Evolutionary conservation across 2,329 filamentous ascomycete genomes (phyloP), one percentile per base, ranked within the genome.

Genomic region (Didymella glomerata): DNA sequence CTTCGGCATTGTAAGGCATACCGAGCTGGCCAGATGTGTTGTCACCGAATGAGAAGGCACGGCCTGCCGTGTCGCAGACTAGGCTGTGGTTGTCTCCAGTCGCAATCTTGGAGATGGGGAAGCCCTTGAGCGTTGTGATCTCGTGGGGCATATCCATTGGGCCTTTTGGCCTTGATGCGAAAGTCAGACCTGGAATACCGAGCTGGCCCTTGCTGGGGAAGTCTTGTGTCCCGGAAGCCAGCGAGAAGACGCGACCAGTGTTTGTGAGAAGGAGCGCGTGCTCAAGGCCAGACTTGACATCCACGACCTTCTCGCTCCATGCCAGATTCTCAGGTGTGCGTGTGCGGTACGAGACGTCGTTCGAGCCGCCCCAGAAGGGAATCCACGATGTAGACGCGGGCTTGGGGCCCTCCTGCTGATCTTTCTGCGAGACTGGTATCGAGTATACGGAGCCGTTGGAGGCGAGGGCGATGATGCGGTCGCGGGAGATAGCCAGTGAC

Each of bases 11-110:
- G 52, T 85, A 86, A 49, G 92, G 87, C 68, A 94, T 88, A n/a
- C 94, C 94, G 3, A 98, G 84, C 77, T 98, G 95, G n/a, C 95
- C 95, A 42, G 87, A 86, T 0, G 88, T 88, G 78, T 98, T 98
- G 76, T 98, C 93, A 36, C 95, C 95, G 79, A 96, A 98, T 7
- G 88, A 84, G 76, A 95, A 97, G 16, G 95, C 84, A 16, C 88
- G 86, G 16, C 94, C 94, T 51, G 89, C 83, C 60, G 86, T 85
- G 72, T 94, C 91, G 16, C 93, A 83, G 0, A 88, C 90, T 1
- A 96, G 80, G 4, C 92, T 96, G 78, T 99, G 95, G 66, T 89
- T 88, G 72, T 97, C 93, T 24, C 95, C 95, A 1, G 92, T 82
- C 1, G 94, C 93, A 57, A 98, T 89, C 65, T 91, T 85, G 5